These are phyloP conservation scores for Teunomyces atbi DNA, from an alignment of 805 yeast species.

Conservation along the genomic window DNA sequence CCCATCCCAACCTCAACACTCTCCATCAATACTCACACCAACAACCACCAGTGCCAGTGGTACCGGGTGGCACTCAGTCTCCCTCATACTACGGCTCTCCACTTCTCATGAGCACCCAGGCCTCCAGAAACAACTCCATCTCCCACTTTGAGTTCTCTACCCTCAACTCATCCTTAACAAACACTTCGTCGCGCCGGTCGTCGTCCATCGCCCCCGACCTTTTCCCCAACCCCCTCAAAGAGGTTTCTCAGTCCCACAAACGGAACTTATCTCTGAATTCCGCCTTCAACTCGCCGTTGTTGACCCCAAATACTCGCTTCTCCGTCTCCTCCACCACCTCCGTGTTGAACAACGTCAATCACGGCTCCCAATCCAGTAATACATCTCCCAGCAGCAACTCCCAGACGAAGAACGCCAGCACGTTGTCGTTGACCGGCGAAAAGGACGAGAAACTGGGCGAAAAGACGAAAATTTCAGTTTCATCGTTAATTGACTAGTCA, in stretches of 20 bases:
- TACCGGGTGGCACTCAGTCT: constrained; percentile 17
- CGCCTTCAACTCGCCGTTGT: constrained; percentile 28
- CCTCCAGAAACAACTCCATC: constrained; percentile 41
- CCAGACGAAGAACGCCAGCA: constrained; percentile 5
- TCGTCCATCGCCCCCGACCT: constrained; percentile 41
- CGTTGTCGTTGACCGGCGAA: not conserved
- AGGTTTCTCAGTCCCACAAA: constrained; percentile 17
- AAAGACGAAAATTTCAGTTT: constrained; percentile 32
- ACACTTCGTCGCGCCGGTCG: constrained; percentile 38
- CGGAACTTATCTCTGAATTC: constrained; percentile 30
- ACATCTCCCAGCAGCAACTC: constrained; percentile 11
- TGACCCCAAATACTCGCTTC: constrained; percentile 24
- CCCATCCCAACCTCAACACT: constrained; percentile 11
- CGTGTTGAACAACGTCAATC: not conserved
- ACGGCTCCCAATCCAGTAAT: constrained; percentile 5
- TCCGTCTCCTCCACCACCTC: constrained; percentile 19
- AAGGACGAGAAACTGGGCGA: constrained; percentile 2
- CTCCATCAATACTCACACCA: constrained; percentile 1
- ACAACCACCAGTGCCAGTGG: not conserved
- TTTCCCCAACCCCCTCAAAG: constrained; percentile 37
- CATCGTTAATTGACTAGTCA: constrained; percentile 30
- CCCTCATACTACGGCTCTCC: constrained; percentile 34
- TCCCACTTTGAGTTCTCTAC: constrained; percentile 26
- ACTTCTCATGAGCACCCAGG: constrained; percentile 27
- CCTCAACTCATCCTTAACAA: constrained; percentile 18